Percentiles rank a stretch among this genome's conserved stretches.
Conservation (phyloP, 2,329 filamentous ascomycete genomes). For the Alternaria sp. region DNA sequence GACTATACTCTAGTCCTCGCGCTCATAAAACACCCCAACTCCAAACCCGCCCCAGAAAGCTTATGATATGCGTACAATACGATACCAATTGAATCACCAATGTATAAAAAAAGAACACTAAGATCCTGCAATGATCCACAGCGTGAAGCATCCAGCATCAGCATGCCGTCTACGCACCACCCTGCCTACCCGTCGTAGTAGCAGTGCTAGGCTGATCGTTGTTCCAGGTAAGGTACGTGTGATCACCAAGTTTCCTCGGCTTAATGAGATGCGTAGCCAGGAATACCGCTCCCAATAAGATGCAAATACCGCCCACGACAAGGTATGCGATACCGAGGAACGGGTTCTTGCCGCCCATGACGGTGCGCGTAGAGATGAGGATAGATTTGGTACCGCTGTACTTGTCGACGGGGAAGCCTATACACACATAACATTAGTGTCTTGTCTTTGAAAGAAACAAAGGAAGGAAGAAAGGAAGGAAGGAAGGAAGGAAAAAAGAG, state of each 20-base stretch:
- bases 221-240: conserved; percentile 98
- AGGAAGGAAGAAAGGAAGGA: too few species aligned
- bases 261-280: conserved; percentile 90
- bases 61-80: too few species aligned
- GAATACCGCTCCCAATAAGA: conserved; percentile 87
- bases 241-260: conserved; percentile 95
- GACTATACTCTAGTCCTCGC: neutral
- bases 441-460: neutral
- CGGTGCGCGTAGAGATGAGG: conserved; percentile 85
- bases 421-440: too few species aligned
- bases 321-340: conserved; percentile 97
- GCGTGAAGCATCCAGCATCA: too few species aligned
- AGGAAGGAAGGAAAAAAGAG: neutral
- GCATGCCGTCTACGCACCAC: too few species aligned
- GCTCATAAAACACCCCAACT: too few species aligned
- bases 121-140: too few species aligned
- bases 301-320: conserved; percentile 90
- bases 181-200: conserved; percentile 57
- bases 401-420: conserved; percentile 80
- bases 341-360: conserved; percentile 93
- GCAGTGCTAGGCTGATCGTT: conserved; percentile 69
- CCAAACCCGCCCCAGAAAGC: too few species aligned
- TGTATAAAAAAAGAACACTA: too few species aligned
- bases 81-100: too few species aligned
- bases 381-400: conserved; percentile 92